These are phyloP conservation scores for Sisymbrium altissimum DNA, from an alignment of 345 rosid genomes.

Conservation along the genomic window DNA sequence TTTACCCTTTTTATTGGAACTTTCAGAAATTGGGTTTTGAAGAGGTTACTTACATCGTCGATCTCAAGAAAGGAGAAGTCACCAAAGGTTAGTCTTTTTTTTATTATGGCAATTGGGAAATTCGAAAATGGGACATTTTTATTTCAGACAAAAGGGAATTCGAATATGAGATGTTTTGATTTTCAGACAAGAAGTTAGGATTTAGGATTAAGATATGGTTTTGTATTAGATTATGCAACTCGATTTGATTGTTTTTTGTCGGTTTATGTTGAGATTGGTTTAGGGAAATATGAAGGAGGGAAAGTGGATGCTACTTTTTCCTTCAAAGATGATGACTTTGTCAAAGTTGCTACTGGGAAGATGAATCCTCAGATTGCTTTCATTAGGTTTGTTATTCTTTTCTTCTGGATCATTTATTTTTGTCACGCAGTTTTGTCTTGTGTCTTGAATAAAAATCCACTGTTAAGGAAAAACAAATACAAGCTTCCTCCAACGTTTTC, in stretches of 20 bases:
- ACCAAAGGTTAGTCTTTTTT: slow-evolving; percentile 53
- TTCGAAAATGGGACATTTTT: neutral
- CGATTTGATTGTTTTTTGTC: neutral
- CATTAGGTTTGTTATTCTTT: slow-evolving; percentile 54
- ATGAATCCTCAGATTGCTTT: slow-evolving; percentile 96
- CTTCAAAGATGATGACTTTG: slow-evolving; percentile 84
- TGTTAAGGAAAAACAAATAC: neutral
- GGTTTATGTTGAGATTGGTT: neutral
- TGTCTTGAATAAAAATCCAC: neutral
- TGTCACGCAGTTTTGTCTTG: neutral
- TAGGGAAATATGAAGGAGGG: slow-evolving; percentile 80
- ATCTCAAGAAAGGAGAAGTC: slow-evolving; percentile 94
- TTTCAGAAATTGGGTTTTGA: slow-evolving; percentile 82
- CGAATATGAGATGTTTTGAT: neutral
- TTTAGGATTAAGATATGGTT: slow-evolving; percentile 34
- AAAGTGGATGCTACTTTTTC: slow-evolving; percentile 89
- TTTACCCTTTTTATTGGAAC: neutral
- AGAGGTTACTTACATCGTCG: slow-evolving; percentile 69
- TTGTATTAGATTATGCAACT: neutral
- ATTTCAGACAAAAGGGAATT: too few species aligned
- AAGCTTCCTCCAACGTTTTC: neutral
- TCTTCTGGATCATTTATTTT: neutral
- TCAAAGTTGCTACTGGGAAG: slow-evolving; percentile 86
- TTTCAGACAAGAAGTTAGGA: neutral
- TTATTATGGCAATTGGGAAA: neutral